A percentile compares a stretch with the other conserved stretches of the same genome.
Evolutionary conservation across 345 rosid species (phyloP).

Genomic region (Kandelia obovata): DNA sequence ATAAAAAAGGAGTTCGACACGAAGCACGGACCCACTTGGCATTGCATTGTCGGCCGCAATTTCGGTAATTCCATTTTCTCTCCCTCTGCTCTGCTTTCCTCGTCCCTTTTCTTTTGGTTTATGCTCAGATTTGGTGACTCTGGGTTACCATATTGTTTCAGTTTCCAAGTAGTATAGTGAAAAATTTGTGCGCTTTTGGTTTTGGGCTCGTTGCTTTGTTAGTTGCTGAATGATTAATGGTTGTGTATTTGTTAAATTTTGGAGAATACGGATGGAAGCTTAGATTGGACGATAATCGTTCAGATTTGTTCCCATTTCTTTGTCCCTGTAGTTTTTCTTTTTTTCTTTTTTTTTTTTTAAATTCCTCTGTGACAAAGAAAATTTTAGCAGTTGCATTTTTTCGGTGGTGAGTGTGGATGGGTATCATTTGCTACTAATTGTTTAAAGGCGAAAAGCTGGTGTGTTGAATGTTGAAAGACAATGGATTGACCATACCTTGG

Average conservation of each 20-base stretch:
- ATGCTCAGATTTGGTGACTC: constrained; percentile 12
- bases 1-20: constrained; percentile 96
- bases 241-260: constrained; percentile 1
- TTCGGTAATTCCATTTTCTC: constrained; percentile 53
- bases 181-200: too few relatives aligned
- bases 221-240: neutral
- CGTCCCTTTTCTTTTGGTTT: constrained; percentile 4
- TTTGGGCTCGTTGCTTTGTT: neutral
- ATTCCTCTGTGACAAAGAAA: neutral
- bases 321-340: neutral
- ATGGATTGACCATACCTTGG: neutral
- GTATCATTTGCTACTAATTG: neutral
- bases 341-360: neutral
- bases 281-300: neutral
- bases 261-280: constrained; percentile 20
- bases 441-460: too few relatives aligned
- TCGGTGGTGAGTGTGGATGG: neutral
- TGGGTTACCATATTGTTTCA: neutral
- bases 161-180: neutral
- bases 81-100: constrained; percentile 1
- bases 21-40: constrained; percentile 98
- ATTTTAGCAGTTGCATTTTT: neutral
- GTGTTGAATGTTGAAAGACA: neutral
- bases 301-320: neutral
- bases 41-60: constrained; percentile 98